A percentile compares a stretch with the other conserved stretches of the same genome.
phyloP scores from a whole-genome alignment of 148 eudicot species.

The Chenopodium suecicum region DNA sequence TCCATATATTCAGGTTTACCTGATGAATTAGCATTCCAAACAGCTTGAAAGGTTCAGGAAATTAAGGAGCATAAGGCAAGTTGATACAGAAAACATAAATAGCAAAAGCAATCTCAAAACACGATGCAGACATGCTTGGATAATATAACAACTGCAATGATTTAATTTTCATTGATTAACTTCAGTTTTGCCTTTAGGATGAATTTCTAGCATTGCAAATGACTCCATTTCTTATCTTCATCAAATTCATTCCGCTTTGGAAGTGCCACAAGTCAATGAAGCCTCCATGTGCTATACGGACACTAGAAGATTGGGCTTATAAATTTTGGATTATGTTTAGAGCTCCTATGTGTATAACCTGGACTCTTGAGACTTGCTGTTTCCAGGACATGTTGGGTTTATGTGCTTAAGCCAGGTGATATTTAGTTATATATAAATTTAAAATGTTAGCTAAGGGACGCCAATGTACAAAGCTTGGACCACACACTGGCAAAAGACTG shows the following conservation, averaged over 20 bases:
- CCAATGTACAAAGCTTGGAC: background rate
- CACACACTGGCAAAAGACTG: background rate
- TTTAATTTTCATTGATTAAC: background rate
- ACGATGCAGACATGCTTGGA: background rate
- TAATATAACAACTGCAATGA: background rate
- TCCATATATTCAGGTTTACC: slow-evolving; percentile 37
- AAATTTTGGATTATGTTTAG: background rate
- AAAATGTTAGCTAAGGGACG: background rate
- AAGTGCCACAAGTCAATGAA: background rate
- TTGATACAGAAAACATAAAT: background rate
- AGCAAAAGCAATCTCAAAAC: background rate
- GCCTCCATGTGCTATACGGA: background rate
- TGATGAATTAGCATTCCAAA: slow-evolving; percentile 9
- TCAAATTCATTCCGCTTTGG: background rate
- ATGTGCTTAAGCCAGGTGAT: background rate
- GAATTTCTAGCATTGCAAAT: background rate
- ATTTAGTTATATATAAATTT: background rate
- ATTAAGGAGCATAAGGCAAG: slow-evolving; percentile 1
- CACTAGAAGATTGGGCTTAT: background rate
- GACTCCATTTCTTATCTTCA: background rate
- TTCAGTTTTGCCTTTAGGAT: background rate
- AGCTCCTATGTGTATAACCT: background rate
- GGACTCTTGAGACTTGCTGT: background rate
- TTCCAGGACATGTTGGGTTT: background rate
- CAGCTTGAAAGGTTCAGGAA: background rate